Base-by-base conservation (phyloP, 139 green algal genomes). In the Auxenochlorella protothecoides region DNA sequence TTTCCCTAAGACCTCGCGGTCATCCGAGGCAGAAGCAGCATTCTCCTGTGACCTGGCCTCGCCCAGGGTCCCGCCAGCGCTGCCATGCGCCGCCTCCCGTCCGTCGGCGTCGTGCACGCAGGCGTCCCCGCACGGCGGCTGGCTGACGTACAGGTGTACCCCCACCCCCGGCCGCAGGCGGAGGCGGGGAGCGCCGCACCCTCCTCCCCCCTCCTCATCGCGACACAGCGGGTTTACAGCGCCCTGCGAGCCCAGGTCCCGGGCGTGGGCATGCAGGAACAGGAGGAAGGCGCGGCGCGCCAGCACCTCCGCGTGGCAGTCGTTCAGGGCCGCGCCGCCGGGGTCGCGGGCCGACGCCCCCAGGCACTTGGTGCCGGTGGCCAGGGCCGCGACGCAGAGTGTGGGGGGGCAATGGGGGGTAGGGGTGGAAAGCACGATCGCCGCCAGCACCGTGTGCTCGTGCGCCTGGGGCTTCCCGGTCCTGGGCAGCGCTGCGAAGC, bases 91-190 rank as follows among this genome's bases (percentile, higher is more conserved):
- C 27, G 27, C 27, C 27, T 44, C 27, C 27, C 27, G 27, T 44
- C 27, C 27, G 0, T 44, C 27, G 27, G 27, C 4, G 44, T 70
- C 16, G 12, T 88, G 74, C n/a, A 96, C 89, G 72, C 80, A 84
- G 15, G 85, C 88, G 63, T 97, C 92, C 0, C 92, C 92, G 61
- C 92, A 97, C 4, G 92, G 92, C 27, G 85, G 84, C 72, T 94
- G 83, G 75, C 79, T 92, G 27, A 92, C 74, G 65, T 91, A 91
- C 78, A 97, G 82, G 62, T 92, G 83, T 62, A 96, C 72, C 52
- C 14, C 53, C 16, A 92, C 67, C 2, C 85, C 84, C 5, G 63
- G 72, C 13, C 71, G 73, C 78, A 91, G 71, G 6, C 27, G 27
- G 27, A 44, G 27, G 27, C 27, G 27, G 27, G 27, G 27, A 1